A percentile compares a stretch with the other conserved stretches of the same genome.
phyloP scores from a whole-genome alignment of 805 yeast genomes.

The Saccharomycopsis fibuligera region DNA sequence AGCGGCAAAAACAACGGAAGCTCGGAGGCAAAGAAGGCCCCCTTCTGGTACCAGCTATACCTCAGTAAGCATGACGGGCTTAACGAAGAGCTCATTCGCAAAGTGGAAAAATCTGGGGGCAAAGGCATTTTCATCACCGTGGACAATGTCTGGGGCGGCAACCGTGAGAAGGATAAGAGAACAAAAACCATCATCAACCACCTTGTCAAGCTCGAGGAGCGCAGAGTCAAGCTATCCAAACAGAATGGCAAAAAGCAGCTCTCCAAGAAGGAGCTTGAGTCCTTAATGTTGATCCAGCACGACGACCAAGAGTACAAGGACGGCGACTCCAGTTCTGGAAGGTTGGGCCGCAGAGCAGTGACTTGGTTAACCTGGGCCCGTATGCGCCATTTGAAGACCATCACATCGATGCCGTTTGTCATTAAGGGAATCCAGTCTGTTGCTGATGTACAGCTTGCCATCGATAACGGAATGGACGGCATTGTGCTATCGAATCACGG shows the following conservation, averaged over 20 bases:
- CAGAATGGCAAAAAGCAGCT: background rate
- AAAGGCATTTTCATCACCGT: conserved; percentile 83
- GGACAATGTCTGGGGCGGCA: conserved; percentile 87
- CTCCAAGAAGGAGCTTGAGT: conserved; percentile 3
- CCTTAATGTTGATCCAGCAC: conserved; percentile 37
- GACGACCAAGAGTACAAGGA: conserved; percentile 47
- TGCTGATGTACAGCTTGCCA: conserved; percentile 73
- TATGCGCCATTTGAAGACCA: conserved; percentile 44
- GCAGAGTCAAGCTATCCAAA: background rate
- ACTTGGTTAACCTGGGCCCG: conserved; percentile 60
- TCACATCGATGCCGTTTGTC: conserved; percentile 59
- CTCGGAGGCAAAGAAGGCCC: conserved; percentile 35
- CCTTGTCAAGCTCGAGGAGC: background rate
- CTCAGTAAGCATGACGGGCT: conserved; percentile 70
- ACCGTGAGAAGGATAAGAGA: conserved; percentile 69
- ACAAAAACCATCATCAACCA: conserved; percentile 29
- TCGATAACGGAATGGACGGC: conserved; percentile 64
- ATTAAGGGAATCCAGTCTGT: conserved; percentile 78
- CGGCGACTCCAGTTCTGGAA: conserved; percentile 75
- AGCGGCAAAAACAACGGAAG: no score
- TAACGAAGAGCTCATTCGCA: conserved; percentile 50
- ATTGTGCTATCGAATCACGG: conserved; percentile 84
- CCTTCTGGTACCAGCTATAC: conserved; percentile 83
- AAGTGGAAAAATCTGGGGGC: conserved; percentile 70
- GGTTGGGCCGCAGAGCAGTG: conserved; percentile 76